A percentile compares a stretch with the other conserved stretches of the same genome.
Conservation (phyloP, 2,329 filamentous ascomycete genomes). For the Fusarium albidum region DNA sequence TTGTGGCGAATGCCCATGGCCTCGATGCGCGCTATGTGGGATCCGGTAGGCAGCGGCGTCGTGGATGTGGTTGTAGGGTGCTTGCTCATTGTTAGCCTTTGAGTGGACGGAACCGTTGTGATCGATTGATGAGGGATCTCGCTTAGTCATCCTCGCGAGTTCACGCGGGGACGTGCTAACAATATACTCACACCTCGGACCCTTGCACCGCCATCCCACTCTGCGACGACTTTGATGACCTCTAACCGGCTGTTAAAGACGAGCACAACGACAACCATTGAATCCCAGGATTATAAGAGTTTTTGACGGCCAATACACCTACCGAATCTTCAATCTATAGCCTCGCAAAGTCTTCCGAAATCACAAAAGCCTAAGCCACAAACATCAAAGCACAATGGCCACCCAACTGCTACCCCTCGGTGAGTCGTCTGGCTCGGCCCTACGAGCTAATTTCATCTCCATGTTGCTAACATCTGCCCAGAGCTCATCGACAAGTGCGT, state of each 20-base stretch:
- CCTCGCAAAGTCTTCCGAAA: background rate
- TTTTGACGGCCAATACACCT: background rate
- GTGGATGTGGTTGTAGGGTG: constrained; percentile 26
- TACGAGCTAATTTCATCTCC: constrained; percentile 1
- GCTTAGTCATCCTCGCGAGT: constrained; percentile 49
- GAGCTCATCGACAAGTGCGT: constrained; percentile 99
- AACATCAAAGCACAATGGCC: constrained; percentile 60
- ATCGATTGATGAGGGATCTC: background rate
- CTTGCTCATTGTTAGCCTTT: constrained; percentile 14
- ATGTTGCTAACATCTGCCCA: constrained; percentile 49
- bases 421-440: constrained; percentile 45
- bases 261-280: constrained; percentile 3
- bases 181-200: constrained; percentile 30
- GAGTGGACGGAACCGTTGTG: constrained; percentile 13
- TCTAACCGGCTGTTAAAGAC: constrained; percentile 17
- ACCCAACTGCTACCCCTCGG: constrained; percentile 78
- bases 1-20: constrained; percentile 37
- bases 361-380: constrained; percentile 7
- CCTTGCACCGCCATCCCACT: constrained; percentile 39
- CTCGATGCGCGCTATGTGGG: constrained; percentile 27
- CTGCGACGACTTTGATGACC: constrained; percentile 35
- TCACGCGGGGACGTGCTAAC: constrained; percentile 47
- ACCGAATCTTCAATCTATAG: background rate
- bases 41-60: constrained; percentile 44
- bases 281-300: background rate